Percentiles rank a stretch among this genome's conserved stretches.
Conservation (phyloP, 768 basidiomycete species). For the Strobilomyces confusus region DNA sequence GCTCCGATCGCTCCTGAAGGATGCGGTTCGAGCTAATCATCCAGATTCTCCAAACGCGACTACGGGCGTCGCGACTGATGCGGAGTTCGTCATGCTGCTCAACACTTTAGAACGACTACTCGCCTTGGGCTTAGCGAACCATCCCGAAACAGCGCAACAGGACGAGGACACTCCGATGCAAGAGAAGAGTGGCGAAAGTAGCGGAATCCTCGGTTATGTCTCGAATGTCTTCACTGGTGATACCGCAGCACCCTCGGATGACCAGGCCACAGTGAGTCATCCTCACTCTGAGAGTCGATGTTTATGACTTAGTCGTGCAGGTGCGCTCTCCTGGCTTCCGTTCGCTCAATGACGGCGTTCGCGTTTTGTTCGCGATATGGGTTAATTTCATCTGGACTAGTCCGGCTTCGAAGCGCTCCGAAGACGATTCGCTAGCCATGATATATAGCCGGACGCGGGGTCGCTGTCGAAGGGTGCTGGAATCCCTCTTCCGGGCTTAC, state of each 20-base stretch:
- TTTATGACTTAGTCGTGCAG: conserved; percentile 26
- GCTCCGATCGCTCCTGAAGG: conserved; percentile 51
- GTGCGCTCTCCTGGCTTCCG: conserved; percentile 71
- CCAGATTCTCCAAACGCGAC: conserved; percentile 39
- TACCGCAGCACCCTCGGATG: conserved; percentile 44
- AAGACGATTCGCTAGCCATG: conserved; percentile 63
- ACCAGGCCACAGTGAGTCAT: conserved; percentile 52
- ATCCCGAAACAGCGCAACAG: conserved; percentile 41
- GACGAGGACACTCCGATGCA: conserved; percentile 53
- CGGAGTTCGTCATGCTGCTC: conserved; percentile 80
- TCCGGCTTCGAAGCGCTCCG: conserved; percentile 44
- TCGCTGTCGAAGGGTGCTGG: conserved; percentile 75
- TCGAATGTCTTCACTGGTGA: conserved; percentile 88
- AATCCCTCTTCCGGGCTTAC: conserved; percentile 79
- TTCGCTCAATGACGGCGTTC: conserved; percentile 76
- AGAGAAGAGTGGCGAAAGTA: conserved; percentile 55
- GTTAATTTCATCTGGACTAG: conserved; percentile 50
- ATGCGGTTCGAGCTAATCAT: conserved; percentile 46
- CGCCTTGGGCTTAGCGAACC: conserved; percentile 63
- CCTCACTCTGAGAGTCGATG: not conserved
- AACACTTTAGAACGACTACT: conserved; percentile 82
- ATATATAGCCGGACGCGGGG: conserved; percentile 63
- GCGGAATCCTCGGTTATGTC: conserved; percentile 82
- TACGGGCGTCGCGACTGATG: conserved; percentile 59
- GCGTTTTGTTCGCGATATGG: conserved; percentile 78